These are phyloP conservation scores for Lactarius sp. DNA, from an alignment of 768 basidiomycete genomes.

Conservation along the genomic window DNA sequence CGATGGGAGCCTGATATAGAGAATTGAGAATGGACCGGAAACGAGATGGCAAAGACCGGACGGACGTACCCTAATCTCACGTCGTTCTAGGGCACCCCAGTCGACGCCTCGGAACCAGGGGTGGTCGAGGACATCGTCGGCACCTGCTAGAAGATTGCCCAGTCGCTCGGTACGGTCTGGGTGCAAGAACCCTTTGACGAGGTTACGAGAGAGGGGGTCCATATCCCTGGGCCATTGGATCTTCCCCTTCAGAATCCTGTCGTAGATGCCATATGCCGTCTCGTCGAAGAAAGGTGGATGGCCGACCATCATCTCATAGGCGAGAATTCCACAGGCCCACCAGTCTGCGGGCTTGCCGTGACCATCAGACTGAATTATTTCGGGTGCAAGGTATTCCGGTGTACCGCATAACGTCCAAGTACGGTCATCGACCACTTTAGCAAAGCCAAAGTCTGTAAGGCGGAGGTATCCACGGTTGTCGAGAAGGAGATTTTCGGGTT, in stretches of 20 bases:
- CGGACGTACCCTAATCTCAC: constrained; percentile 71
- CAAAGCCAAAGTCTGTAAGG: constrained; percentile 97
- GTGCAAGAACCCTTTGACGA: constrained; percentile 85
- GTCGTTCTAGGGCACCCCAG: constrained; percentile 81
- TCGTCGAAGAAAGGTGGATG: constrained; percentile 99
- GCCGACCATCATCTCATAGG: constrained; percentile 98
- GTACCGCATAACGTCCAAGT: constrained; percentile 98
- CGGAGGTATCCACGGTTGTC: constrained; percentile 91
- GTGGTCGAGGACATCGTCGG: constrained; percentile 86
- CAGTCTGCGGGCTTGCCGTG: constrained; percentile 98
- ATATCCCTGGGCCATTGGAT: constrained; percentile 90
- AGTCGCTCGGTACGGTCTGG: constrained; percentile 88
- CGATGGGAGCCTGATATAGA: constrained; percentile 66
- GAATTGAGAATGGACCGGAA: constrained; percentile 1
- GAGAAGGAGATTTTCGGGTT: constrained; percentile 96
- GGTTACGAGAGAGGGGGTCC: constrained; percentile 83
- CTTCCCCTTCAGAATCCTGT: constrained; percentile 87
- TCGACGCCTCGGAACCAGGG: constrained; percentile 96
- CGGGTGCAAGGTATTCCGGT: constrained; percentile 95
- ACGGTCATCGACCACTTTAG: constrained; percentile 94
- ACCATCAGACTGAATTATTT: constrained; percentile 96
- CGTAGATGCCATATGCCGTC: constrained; percentile 96
- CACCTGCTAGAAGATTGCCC: constrained; percentile 89
- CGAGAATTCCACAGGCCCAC: constrained; percentile 98
- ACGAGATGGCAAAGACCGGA: constrained; percentile 20